Conservation (phyloP, 75 land plant species). For the Picea sitchensis region DNA sequence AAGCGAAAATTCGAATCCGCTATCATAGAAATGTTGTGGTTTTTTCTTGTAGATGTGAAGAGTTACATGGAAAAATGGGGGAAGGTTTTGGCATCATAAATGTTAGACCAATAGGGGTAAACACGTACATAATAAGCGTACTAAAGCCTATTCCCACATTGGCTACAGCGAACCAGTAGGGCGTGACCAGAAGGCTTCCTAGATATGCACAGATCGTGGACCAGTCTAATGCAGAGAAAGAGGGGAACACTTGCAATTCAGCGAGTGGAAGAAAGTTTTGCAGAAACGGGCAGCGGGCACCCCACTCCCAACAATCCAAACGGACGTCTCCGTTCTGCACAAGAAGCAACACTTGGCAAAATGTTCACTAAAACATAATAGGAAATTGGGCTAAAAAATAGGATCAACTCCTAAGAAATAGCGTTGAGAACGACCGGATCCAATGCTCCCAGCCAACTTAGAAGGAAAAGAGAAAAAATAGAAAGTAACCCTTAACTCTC, state of each 20-base stretch:
- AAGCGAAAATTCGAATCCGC: conserved; percentile 39
- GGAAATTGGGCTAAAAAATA: not conserved
- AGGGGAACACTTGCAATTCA: conserved; percentile 4
- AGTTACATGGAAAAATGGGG: conserved; percentile 59
- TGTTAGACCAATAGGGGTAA: conserved; percentile 42
- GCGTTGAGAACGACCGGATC: not conserved
- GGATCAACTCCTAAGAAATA: not conserved
- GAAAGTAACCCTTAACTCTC: not conserved
- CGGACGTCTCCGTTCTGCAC: not conserved
- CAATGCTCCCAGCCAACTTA: not conserved
- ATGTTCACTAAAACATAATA: not conserved
- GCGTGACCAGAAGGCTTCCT: conserved; percentile 54
- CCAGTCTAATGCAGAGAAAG: conserved; percentile 65
- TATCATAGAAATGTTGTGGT: conserved; percentile 48
- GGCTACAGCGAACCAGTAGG: conserved; percentile 47
- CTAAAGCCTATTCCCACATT: conserved; percentile 40
- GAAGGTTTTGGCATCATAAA: conserved; percentile 39
- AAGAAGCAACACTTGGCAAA: not conserved
- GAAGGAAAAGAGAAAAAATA: not conserved
- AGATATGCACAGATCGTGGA: conserved; percentile 43
- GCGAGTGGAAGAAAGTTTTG: conserved; percentile 35
- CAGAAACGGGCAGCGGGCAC: conserved; percentile 14
- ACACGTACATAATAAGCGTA: conserved; percentile 35
- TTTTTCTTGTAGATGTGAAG: conserved; percentile 32
- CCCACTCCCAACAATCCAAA: conserved; percentile 9